phyloP scores from a whole-genome alignment of 176 grass and related monocot genomes.

The Elymus sibiricus region DNA sequence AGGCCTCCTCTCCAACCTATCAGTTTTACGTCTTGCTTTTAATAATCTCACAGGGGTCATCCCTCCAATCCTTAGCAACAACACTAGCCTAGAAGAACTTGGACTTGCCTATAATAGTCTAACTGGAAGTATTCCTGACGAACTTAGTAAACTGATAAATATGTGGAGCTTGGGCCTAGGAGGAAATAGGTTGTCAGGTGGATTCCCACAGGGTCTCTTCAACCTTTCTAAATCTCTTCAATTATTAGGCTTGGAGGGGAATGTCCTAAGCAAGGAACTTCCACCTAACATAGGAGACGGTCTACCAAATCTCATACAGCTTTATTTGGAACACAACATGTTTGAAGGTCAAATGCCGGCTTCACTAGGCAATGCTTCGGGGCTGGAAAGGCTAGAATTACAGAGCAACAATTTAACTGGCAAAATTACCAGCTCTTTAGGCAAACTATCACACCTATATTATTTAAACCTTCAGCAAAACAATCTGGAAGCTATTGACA shows the following conservation, averaged over 20 bases:
- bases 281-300: neutral
- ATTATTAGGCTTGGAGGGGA: accelerated
- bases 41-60: no score
- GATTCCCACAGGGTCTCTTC: neutral
- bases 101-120: neutral
- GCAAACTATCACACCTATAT: no score
- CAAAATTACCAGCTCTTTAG: no score
- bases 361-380: slow-evolving; percentile 11
- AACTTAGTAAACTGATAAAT: neutral
- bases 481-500: no score
- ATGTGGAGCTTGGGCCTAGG: accelerated
- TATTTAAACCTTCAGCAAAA: no score
- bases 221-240: neutral
- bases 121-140: neutral
- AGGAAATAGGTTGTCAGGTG: neutral
- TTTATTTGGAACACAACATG: neutral
- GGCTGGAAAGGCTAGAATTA: no score
- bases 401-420: no score
- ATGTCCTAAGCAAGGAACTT: neutral
- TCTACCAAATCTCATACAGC: neutral
- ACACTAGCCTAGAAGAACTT: no score
- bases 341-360: no score
- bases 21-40: no score
- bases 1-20: no score
- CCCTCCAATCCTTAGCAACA: no score